Evolutionary conservation across 2,329 filamentous ascomycete genomes (phyloP), one percentile per base, ranked within the genome.

Genomic region (Beauveria pseudobassiana): DNA sequence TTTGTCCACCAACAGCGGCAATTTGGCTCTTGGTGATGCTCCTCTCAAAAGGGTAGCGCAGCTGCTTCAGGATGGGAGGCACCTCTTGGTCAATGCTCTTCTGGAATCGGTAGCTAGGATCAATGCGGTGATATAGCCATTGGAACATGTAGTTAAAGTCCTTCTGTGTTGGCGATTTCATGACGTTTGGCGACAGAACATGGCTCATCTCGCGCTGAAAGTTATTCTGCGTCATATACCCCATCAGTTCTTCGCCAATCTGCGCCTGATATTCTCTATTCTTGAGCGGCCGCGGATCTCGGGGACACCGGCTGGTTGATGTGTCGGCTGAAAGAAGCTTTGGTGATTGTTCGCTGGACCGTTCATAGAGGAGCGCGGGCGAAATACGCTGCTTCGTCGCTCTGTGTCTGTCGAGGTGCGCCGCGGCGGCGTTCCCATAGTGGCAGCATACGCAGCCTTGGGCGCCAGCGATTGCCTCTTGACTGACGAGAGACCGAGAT

Each of bases 201-300:
- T 98, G 90, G 76, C 96, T 97, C 87, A 96, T 96, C 68, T 98
- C 93, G 82, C 97, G 87, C 75, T 99, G 95, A 70, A 98, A 99
- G 71, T 97, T 96, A 74, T 97, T 88, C 62, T 93, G 87, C 0
- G 91, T 87, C 71, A 99, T 82, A 72, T 96, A 99, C 67, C 99
- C 95, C 66, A 96, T 78, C 61, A 99, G 77, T 70, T 99, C 93
- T 68, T 95, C 89, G 8, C 89, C 91, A 74, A 99, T 93, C 62
- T 88, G 86, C 34, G 86, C 82, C 71, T 96, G 90, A 67, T 89
- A 96, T 24, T 83, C 82, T 43, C 90, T 82, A 71, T 98, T 91
- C 70, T 88, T 90, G 59, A 98, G 78, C 16, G 93, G 90, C 62
- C 96, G 85, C 1, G 95, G 93, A 71, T 99, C 96, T 64, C 87